These are phyloP conservation scores for Pseudozyma thailandica DNA, from an alignment of 1,284 basidiomycete species.

Conservation along the genomic window DNA sequence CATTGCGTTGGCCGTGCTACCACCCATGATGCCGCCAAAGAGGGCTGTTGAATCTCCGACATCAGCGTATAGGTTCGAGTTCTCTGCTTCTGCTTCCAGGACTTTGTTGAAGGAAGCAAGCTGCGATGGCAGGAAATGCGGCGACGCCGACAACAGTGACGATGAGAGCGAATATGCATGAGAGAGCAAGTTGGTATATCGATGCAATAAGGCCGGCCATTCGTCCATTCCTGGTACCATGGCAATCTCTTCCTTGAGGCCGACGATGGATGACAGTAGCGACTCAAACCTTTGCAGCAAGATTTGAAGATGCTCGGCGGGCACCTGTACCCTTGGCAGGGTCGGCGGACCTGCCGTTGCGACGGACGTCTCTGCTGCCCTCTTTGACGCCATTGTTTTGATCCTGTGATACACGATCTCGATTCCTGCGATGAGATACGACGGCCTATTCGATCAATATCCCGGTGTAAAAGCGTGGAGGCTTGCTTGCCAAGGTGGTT, in stretches of 20 bases:
- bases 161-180: constrained; percentile 57
- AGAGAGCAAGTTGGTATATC: constrained; percentile 56
- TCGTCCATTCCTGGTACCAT: constrained; percentile 58
- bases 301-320: constrained; percentile 52
- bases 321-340: constrained; percentile 32
- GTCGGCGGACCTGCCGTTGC: constrained; percentile 26
- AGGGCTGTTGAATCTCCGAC: constrained; percentile 14
- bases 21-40: constrained; percentile 26
- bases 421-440: too few species aligned
- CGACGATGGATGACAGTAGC: constrained; percentile 54
- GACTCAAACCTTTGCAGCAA: constrained; percentile 58
- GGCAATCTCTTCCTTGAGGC: constrained; percentile 55
- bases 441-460: too few species aligned
- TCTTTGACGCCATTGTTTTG: constrained; percentile 23
- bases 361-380: constrained; percentile 10
- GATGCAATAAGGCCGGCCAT: constrained; percentile 56
- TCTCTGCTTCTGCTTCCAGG: constrained; percentile 52
- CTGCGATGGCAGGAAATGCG: constrained; percentile 57
- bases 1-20: background rate
- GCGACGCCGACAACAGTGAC: constrained; percentile 49
- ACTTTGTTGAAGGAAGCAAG: constrained; percentile 55
- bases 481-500: too few species aligned
- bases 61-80: constrained; percentile 52
- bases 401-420: too few species aligned
- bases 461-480: too few species aligned